Percentiles rank a stretch among this genome's conserved stretches.
These are phyloP conservation scores for Cladochytrium replicatum DNA, from an alignment of 192 early-diverging fungal genomes.

Conservation along the genomic window DNA sequence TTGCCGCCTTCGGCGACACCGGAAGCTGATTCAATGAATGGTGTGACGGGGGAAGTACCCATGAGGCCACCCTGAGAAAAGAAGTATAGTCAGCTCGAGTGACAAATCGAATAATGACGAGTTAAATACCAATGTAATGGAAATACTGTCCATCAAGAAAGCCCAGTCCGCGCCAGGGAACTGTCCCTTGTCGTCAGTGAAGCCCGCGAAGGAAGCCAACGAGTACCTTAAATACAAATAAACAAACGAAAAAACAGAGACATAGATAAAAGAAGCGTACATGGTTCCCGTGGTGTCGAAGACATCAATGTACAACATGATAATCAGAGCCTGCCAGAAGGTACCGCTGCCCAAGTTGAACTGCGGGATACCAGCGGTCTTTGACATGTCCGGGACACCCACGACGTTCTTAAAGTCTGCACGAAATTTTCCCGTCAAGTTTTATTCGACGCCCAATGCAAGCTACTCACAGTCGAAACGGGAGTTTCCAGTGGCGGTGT, in stretches of 20 bases:
- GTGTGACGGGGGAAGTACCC: conserved; percentile 65
- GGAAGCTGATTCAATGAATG: conserved; percentile 74
- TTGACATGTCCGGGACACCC: conserved; percentile 9
- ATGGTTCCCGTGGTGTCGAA: conserved; percentile 78
- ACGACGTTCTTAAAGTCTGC: conserved; percentile 28
- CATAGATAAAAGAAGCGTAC: too few relatives aligned
- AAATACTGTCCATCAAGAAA: conserved; percentile 61
- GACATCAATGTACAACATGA: conserved; percentile 79
- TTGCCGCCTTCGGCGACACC: conserved; percentile 72
- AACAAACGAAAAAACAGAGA: too few relatives aligned
- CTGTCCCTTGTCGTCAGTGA: conserved; percentile 64
- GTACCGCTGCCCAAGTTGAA: conserved; percentile 50
- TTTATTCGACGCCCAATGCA: too few relatives aligned
- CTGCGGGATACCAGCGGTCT: conserved; percentile 46
- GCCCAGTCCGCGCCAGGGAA: conserved; percentile 66
- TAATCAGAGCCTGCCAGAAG: conserved; percentile 73
- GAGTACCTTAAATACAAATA: too few relatives aligned
- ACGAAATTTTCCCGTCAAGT: too few relatives aligned
- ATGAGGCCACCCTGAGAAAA: conserved; percentile 62
- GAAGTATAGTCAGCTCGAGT: too few relatives aligned
- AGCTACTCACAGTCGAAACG: conserved; percentile 59
- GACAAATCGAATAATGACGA: too few relatives aligned
- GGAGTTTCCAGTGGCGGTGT: conserved; percentile 48
- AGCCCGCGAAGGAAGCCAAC: conserved; percentile 74
- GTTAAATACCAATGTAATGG: too few relatives aligned